These are phyloP conservation scores for Phytophthora pisi DNA, from an alignment of 352 stramenopile species.

Conservation along the genomic window DNA sequence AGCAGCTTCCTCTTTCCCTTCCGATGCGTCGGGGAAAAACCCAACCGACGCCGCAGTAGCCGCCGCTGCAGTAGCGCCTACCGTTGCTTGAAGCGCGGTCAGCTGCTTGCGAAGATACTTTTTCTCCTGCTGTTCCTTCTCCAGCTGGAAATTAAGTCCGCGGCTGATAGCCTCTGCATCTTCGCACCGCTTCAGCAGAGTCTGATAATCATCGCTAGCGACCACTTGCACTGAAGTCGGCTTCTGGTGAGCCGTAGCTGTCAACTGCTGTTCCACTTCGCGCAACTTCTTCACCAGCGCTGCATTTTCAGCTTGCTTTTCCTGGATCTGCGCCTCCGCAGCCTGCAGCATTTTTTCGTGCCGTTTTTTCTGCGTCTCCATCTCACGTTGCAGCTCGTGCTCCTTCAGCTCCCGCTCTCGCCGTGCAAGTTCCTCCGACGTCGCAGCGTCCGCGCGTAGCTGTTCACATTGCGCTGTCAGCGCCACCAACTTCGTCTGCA, in stretches of 20 bases:
- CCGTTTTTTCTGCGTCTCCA: conserved; percentile 39
- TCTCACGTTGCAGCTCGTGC: conserved; percentile 43
- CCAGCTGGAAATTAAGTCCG: conserved; percentile 70
- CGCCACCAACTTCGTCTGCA: conserved; percentile 47
- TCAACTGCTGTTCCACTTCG: conserved; percentile 49
- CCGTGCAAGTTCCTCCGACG: conserved; percentile 29
- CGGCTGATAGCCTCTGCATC: conserved; percentile 72
- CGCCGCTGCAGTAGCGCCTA: conserved; percentile 28
- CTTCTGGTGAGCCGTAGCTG: conserved; percentile 18
- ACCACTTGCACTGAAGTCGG: conserved; percentile 36
- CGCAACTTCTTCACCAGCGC: conserved; percentile 46
- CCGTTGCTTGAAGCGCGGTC: conserved; percentile 38
- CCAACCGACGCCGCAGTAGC: conserved; percentile 35
- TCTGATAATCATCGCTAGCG: conserved; percentile 62
- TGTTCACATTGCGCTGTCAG: conserved; percentile 46
- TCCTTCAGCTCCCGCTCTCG: conserved; percentile 45
- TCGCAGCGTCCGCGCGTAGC: conserved; percentile 33
- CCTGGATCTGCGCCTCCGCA: conserved; percentile 16
- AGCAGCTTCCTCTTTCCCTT: conserved; percentile 14
- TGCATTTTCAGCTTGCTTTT: conserved; percentile 31
- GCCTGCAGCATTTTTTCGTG: conserved; percentile 34
- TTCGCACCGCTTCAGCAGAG: conserved; percentile 58
- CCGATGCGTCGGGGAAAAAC: conserved; percentile 30
- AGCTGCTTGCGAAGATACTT: conserved; percentile 77
- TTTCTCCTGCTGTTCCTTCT: conserved; percentile 82